Evolutionary conservation across 2,329 filamentous ascomycete species (phyloP), one percentile per base, ranked within the genome.

Genomic region (Tolypocladium tundrense): DNA sequence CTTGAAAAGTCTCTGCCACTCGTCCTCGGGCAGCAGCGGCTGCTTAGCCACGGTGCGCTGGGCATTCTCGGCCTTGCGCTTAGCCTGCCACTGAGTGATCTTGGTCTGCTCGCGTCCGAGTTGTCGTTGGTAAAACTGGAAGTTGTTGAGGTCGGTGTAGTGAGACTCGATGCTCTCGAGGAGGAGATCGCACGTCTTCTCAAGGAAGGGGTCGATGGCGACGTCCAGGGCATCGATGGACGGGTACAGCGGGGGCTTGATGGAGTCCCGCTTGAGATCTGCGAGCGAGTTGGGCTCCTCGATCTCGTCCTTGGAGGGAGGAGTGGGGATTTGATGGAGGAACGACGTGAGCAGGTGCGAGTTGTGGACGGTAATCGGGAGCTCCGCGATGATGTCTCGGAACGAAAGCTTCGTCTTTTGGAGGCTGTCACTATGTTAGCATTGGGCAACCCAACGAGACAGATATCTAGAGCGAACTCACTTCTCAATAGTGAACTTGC

Each of bases 101-200:
- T 97, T 99, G 68, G 88, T 79, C 79, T 99, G 94, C 79, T 99
- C 94, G 67, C 94, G 90, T 57, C 87, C 88, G 59, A 97, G 82
- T 70, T 95, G 91, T 69, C 94, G 86, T 78, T 97, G 91, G 80
- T 97, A 97, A 83, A 84, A 85, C 75, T 97, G 92, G 79, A 95
- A 94, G 83, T 99, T 99, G 85, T 97, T 97, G 73, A 96, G 88
- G 77, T 99, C 94, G 60, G 92, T 96, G 79, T 97, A 94, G 80
- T 99, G 94, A 58, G 88, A 88, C 80, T 99, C 94, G 73, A 99
- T 96, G 79, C 88, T 91, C 71, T 99, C 94, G 62, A 97, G 86
- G 58, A 99, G 85, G 65, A 97, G 85, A 71, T 99, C 93, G 77
- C 91, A 96, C 56, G 93, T 96, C 84, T 97, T 96, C 82, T 97